Evolutionary conservation across 2,329 filamentous ascomycete genomes (phyloP).

Genomic region (Aureobasidium pullulans): DNA sequence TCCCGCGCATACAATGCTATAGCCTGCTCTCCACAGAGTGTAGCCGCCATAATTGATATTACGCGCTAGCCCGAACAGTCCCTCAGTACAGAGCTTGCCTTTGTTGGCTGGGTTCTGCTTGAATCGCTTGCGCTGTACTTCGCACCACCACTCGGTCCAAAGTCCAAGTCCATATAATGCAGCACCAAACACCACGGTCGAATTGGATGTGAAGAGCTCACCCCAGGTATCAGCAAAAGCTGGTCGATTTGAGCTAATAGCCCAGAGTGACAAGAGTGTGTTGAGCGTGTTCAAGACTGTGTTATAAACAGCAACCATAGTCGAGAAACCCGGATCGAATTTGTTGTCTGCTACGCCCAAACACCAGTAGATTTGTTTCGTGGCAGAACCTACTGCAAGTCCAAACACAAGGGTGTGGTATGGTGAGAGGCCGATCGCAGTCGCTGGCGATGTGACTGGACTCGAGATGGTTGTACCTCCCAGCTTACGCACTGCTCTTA

Average conservation of each 20-base stretch:
- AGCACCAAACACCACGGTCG: constrained; percentile 16
- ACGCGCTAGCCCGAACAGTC: constrained; percentile 20
- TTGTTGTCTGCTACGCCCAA: constrained; percentile 18
- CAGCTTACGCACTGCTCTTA: constrained; percentile 9
- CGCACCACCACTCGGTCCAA: constrained; percentile 21
- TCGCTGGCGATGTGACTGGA: neutral
- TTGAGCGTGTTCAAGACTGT: constrained; percentile 21
- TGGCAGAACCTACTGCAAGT: constrained; percentile 19
- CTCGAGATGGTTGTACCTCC: constrained; percentile 14
- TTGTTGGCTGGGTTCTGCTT: constrained; percentile 20
- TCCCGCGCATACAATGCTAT: constrained; percentile 20
- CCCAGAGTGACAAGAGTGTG: constrained; percentile 20
- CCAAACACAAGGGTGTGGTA: constrained; percentile 21
- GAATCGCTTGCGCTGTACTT: constrained; percentile 22
- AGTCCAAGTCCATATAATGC: constrained; percentile 19
- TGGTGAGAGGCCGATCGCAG: constrained; percentile 18
- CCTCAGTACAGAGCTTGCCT: constrained; percentile 21
- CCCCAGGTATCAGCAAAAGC: constrained; percentile 8
- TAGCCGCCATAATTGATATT: constrained; percentile 25
- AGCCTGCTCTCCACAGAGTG: constrained; percentile 21
- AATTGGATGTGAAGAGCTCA: constrained; percentile 11
- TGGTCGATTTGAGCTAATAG: constrained; percentile 18
- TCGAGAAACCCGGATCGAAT: constrained; percentile 17
- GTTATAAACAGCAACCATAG: constrained; percentile 19
- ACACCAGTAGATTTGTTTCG: constrained; percentile 25